These are phyloP conservation scores for Ophiosphaerella korrae DNA, from an alignment of 2,329 filamentous ascomycete genomes.

Conservation along the genomic window DNA sequence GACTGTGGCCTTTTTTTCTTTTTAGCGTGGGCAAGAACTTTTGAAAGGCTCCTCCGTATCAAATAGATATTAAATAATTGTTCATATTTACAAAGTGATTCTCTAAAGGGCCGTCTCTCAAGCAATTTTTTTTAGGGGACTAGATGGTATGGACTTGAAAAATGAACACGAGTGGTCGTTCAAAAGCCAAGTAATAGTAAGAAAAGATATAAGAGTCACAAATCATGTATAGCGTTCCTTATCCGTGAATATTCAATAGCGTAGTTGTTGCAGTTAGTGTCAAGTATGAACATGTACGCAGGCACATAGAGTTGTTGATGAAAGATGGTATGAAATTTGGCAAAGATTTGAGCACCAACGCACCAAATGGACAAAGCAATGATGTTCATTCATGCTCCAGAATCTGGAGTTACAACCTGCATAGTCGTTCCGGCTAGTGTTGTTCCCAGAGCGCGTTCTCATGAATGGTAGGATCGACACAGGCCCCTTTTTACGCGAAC, in stretches of 20 bases:
- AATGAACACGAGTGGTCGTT: neutral
- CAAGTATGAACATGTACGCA: neutral
- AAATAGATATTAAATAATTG: too few species aligned
- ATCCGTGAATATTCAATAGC: conserved; percentile 3
- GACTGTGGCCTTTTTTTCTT: too few species aligned
- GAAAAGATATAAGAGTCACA: neutral
- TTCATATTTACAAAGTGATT: too few species aligned
- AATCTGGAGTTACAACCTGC: neutral
- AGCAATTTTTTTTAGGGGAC: too few species aligned
- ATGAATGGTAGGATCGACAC: neutral
- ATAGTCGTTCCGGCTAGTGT: conserved; percentile 4
- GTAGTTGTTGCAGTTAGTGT: neutral
- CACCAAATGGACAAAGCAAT: too few species aligned
- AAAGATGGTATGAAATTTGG: too few species aligned
- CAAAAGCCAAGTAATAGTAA: neutral
- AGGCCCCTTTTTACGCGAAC: conserved; percentile 12
- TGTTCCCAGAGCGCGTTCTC: neutral
- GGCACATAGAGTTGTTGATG: too few species aligned
- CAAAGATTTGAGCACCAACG: too few species aligned
- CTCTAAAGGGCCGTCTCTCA: too few species aligned
- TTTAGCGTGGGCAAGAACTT: too few species aligned
- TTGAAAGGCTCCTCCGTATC: too few species aligned
- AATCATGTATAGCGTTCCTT: conserved; percentile 2
- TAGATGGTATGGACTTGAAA: neutral
- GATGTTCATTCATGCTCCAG: too few species aligned